These are phyloP conservation scores for Fusarium multiceps DNA, from an alignment of 2,329 filamentous ascomycete species.

Conservation along the genomic window DNA sequence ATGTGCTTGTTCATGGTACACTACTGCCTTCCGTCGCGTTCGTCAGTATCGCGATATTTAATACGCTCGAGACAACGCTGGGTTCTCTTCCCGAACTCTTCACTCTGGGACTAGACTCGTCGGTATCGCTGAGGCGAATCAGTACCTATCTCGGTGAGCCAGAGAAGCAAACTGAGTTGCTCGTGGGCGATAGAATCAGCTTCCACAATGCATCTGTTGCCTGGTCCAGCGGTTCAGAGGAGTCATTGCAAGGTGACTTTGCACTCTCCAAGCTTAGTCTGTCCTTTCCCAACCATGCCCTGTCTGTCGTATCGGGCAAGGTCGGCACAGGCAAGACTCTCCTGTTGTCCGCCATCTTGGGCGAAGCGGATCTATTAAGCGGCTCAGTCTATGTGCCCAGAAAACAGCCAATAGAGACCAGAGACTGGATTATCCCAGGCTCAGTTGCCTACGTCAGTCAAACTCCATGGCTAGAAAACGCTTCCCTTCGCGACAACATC, in stretches of 20 bases:
- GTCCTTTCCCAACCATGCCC: slow-evolving; percentile 73
- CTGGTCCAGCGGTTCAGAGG: slow-evolving; percentile 74
- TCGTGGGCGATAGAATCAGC: slow-evolving; percentile 67
- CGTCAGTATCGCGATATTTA: slow-evolving; percentile 80
- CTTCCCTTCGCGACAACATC: slow-evolving; percentile 79
- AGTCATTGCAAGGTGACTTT: slow-evolving; percentile 70
- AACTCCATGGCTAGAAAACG: slow-evolving; percentile 86
- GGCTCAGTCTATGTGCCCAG: slow-evolving; percentile 68
- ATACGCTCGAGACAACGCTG: slow-evolving; percentile 74
- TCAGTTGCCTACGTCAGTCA: slow-evolving; percentile 80
- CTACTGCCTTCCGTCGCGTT: slow-evolving; percentile 80
- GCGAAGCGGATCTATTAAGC: slow-evolving; percentile 75
- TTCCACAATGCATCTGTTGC: slow-evolving; percentile 74
- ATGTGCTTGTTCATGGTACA: slow-evolving; percentile 70
- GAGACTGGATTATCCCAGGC: slow-evolving; percentile 74
- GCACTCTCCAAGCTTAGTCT: slow-evolving; percentile 71
- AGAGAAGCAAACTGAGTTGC: slow-evolving; percentile 67
- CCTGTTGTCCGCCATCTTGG: slow-evolving; percentile 76
- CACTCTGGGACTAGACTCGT: slow-evolving; percentile 76
- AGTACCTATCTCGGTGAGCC: slow-evolving; percentile 74
- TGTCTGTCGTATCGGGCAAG: slow-evolving; percentile 79
- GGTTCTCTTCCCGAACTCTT: slow-evolving; percentile 77
- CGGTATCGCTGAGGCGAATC: slow-evolving; percentile 75
- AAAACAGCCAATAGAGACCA: slow-evolving; percentile 61
- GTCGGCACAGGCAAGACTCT: slow-evolving; percentile 82